Base-by-base conservation (phyloP, 73 alveolate genomes). In the Durusdinium trenchii region DNA sequence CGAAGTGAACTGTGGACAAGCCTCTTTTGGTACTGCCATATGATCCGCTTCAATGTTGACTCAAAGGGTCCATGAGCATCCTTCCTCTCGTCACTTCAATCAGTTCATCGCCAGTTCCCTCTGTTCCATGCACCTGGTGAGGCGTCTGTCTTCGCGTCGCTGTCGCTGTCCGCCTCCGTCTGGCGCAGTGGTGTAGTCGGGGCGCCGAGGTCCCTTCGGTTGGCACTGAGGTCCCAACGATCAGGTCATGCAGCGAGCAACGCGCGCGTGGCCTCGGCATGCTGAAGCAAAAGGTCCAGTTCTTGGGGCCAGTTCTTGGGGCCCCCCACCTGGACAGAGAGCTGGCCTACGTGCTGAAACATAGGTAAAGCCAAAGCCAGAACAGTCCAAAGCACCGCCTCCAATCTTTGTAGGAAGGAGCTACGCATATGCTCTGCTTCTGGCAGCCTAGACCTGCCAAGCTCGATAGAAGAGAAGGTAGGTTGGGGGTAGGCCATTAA, bases 111-210 rank as follows among this genome's bases (percentile, higher is more conserved):
- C n/a, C n/a, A n/a, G n/a, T n/a, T n/a, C n/a, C n/a, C n/a, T n/a
- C n/a, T n/a, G n/a, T n/a, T n/a, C n/a, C 23, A 12, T 57, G 69
- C 64, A 28, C 96, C 96, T 90, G 81, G 86, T 6, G 96, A 90
- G 67, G 87, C 73, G 62, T 90, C 96, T 46, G 86, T 75, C n/a
- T n/a, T 18, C 42, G 78, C 98, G n/a, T 91, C 98, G 61, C 98
- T 91, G 98, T 91, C 98, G 45, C 79, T 91, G 90, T 91, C 98
- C 16, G 71, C 98, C 96, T 90, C 52, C 73, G 73, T 0, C 1
- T 60, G 4, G n/a, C 30, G 30, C 30, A 60, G 73, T 23, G 73
- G 30, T 60, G 73, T 23, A 60, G 18, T 60, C 30, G 30, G 73
- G 73, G 73, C 18, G 18, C 1, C 54, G 43, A 75, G n/a, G 18